Percentiles rank a stretch among this genome's conserved stretches.
phyloP scores from a whole-genome alignment of 257 asterid genomes.

The Voacanga thouarsii region DNA sequence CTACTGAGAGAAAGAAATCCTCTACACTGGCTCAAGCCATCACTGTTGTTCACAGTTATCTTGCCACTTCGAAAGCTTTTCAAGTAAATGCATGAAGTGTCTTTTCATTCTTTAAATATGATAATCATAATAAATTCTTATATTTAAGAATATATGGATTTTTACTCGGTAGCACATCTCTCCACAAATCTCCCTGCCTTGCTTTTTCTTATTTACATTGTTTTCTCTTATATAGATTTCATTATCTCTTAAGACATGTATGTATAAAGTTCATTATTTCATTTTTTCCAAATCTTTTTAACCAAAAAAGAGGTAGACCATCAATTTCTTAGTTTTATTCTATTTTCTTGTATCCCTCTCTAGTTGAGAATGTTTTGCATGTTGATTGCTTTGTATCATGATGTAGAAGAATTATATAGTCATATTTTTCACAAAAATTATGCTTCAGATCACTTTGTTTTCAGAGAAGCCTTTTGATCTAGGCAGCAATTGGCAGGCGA shows the following conservation, averaged over 20 bases:
- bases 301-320: neutral
- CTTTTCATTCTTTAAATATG: neutral
- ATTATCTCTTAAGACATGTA: too few species aligned
- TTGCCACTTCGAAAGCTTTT: slow-evolving; percentile 4
- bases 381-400: neutral
- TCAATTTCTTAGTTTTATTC: neutral
- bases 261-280: too few species aligned
- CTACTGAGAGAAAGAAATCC: slow-evolving; percentile 82
- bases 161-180: too few species aligned
- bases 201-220: too few species aligned
- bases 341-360: neutral
- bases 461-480: neutral
- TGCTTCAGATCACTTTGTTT: neutral
- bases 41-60: slow-evolving; percentile 68
- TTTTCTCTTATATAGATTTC: too few species aligned
- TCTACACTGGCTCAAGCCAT: slow-evolving; percentile 86
- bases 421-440: neutral
- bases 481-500: neutral
- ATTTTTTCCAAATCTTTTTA: too few species aligned
- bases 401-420: neutral
- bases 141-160: neutral
- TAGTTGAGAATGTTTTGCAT: neutral
- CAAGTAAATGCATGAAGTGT: neutral
- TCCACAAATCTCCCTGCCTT: too few species aligned
- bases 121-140: neutral